Base-by-base conservation (phyloP, 805 yeast species). In the Myxozyma lipomycoides region DNA sequence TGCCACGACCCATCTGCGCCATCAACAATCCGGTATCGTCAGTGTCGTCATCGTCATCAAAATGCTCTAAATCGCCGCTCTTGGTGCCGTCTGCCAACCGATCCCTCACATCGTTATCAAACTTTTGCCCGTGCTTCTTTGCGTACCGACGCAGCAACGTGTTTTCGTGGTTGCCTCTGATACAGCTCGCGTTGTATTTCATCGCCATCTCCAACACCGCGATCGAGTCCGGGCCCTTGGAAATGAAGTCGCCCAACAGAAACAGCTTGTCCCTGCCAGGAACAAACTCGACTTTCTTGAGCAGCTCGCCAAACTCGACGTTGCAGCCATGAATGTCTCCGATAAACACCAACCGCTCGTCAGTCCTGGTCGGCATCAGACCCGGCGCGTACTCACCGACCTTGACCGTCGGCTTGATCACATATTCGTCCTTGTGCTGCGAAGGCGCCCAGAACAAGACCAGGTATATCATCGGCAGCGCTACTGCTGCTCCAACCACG, bases 271-370 rank as follows among this genome's bases (percentile, higher is more conserved):
- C 95, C 6, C 65, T 60, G 19, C 70, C 61, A 15, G 66, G 64
- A 49, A 79, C 72, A 61, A 73, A 78, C 10, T 73, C 66, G 19
- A 78, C 60, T 61, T 78, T 75, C 6, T 71, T 61, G 48, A 90
- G 68, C 37, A 91, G 70, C 43, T 72, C 67, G 49, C 65, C 64
- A 48, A 89, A 69, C 61, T 79, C 79, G 5, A 72, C 68, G 60
- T 73, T 79, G 59, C 82, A 81, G 1, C 96, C 97, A 68, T 90
- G 98, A 21, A 90, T 79, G 65, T 90, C 98, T 3, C 98, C 97
- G 23, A 90, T 73, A 42, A 88, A 63, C 3, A 91, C 73, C 15
- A 85, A 62, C 52, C 95, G 48, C 17, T 38, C 48, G n/a, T 36
- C 46, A 9, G 30, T 15, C 3, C 47, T 23, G 26, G 30, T 36